Base-by-base conservation (phyloP, 345 rosid genomes). In the Hypericum perforatum region DNA sequence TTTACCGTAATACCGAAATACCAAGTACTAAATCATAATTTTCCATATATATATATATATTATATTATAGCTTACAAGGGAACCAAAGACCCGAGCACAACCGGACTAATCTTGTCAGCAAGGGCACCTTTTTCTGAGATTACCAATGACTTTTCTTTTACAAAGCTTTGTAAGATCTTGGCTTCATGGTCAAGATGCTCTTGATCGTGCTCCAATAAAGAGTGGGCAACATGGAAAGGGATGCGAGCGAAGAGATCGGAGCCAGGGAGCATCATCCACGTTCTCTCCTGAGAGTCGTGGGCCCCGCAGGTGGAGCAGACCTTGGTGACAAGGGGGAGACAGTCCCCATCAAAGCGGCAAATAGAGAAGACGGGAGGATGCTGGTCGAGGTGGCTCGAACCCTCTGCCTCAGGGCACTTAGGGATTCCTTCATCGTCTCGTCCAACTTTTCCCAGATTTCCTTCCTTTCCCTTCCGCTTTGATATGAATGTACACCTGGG, bases 221-320 rank as follows among this genome's bases (percentile, higher is more conserved):
- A 71, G 70, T 82, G 98, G 68, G 79, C 84, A 45, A 79, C 97
- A 63, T 88, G 89, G 72, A 85, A 84, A 13, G 94, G 87, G 42
- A 79, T 58, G 10, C 78, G 70, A 6, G 86, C 80, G 61, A 94
- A 89, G 46, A 78, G 63, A 65, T 89, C 97, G 50, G 85, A 62
- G 54, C 94, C 91, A 0, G 84, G 87, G 37, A 84, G 76, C 79
- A 80, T 70, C 89, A 86, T 84, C 97, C 95, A 89, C 0, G 82
- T 86, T 15, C 43, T 70, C 72, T 89, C 94, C 57, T 62, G 71
- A 0, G 84, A 49, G 58, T 84, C 79, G 53, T 89, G 89, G 38
- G 69, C 72, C 43, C 94, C 97, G 54, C 95, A 94, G 1, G 88
- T 80, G 37, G 78, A 52, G 56, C 95, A 89, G 37, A 87, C 78